Evolutionary conservation across 805 yeast species (phyloP).

Genomic region (Starmerella sp.): DNA sequence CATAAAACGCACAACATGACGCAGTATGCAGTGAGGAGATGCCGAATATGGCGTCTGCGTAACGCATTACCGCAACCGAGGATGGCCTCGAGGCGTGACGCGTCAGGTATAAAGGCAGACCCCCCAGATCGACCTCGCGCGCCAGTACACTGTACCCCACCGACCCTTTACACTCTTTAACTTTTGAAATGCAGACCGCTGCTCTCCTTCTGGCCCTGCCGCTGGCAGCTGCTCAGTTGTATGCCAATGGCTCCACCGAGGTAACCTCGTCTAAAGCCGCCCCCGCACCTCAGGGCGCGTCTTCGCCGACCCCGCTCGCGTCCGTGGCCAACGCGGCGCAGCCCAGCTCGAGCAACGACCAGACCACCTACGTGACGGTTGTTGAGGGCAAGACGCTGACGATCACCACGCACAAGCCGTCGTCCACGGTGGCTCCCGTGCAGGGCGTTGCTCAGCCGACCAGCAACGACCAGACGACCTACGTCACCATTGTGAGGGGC

Average conservation of each 20-base stretch:
- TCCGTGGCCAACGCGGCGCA: conserved; percentile 17
- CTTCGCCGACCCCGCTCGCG: conserved; percentile 36
- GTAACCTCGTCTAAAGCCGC: conserved; percentile 1
- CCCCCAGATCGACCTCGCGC: background rate
- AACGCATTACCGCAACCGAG: background rate
- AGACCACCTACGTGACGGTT: conserved; percentile 21
- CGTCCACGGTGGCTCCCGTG: background rate
- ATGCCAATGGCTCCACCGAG: background rate
- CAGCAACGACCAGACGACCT: background rate
- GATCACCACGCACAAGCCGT: conserved; percentile 17
- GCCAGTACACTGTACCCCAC: background rate
- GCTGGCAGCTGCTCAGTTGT: conserved; percentile 2
- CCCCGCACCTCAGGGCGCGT: conserved; percentile 2
- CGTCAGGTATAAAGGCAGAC: background rate
- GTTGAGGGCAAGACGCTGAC: conserved; percentile 21
- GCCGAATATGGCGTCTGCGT: background rate
- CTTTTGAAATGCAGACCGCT: background rate
- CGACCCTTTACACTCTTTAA: conserved; percentile 1
- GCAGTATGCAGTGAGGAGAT: background rate
- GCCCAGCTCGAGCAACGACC: background rate
- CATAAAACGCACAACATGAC: background rate
- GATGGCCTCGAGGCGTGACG: background rate
- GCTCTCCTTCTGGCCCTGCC: background rate
- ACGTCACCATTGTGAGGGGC: background rate
- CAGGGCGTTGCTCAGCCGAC: background rate